Conservation (phyloP, 2,329 filamentous ascomycete genomes). For the Apiospora marii region DNA sequence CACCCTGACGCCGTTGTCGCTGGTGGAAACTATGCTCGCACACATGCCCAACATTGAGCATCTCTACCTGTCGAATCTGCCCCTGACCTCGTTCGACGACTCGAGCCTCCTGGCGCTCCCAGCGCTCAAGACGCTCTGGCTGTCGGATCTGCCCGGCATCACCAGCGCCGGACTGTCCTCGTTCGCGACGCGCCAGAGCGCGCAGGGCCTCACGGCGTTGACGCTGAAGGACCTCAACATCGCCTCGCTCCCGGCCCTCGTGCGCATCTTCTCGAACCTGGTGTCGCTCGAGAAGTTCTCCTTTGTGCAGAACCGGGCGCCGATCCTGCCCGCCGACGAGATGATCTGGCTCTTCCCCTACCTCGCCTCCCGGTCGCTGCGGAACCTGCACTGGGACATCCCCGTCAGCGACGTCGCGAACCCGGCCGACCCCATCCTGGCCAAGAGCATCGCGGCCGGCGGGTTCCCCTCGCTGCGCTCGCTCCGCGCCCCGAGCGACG, state of each 20-base stretch:
- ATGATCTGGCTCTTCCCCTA: conserved; percentile 72
- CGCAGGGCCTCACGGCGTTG: conserved; percentile 55
- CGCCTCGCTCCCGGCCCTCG: conserved; percentile 63
- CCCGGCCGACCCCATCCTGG: conserved; percentile 67
- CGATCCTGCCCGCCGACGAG: conserved; percentile 61
- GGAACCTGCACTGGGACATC: conserved; percentile 71
- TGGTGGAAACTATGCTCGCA: conserved; percentile 59
- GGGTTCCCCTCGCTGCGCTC: conserved; percentile 69
- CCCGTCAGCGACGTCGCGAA: conserved; percentile 55
- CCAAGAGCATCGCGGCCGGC: conserved; percentile 65
- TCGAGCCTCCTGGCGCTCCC: conserved; percentile 62
- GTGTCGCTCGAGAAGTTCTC: conserved; percentile 56
- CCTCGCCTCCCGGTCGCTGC: conserved; percentile 62
- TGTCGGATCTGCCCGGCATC: conserved; percentile 64
- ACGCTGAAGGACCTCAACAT: conserved; percentile 65
- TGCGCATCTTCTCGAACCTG: conserved; percentile 66
- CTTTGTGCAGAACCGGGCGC: conserved; percentile 62
- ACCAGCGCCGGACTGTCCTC: conserved; percentile 63
- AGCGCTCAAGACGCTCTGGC: conserved; percentile 59
- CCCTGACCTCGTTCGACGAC: conserved; percentile 65
- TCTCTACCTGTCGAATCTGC: conserved; percentile 66
- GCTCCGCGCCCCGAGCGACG: conserved; percentile 72
- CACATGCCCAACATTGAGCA: conserved; percentile 63
- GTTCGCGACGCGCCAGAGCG: conserved; percentile 60
- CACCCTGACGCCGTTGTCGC: conserved; percentile 58